Evolutionary conservation across 2,329 filamentous ascomycete species (phyloP).

Genomic region (Epichloe scottii): DNA sequence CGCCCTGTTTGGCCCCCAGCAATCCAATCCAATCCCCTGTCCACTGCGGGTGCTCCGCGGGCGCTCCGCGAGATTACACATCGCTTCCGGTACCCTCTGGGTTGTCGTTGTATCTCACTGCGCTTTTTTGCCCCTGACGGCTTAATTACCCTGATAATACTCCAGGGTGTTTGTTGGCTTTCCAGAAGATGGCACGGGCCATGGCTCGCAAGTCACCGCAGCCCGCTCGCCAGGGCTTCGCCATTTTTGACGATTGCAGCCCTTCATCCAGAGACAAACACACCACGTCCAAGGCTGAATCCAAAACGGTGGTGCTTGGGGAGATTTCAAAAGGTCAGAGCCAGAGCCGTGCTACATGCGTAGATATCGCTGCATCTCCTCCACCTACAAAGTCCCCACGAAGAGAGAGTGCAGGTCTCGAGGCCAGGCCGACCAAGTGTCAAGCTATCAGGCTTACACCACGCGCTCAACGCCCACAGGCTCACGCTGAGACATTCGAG

Average conservation of each 20-base stretch:
- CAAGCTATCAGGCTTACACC: constrained; percentile 10
- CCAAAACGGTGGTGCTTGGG: constrained; percentile 1
- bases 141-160: not conserved
- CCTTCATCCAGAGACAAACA: not conserved
- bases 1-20: not conserved
- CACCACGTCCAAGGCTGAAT: not conserved
- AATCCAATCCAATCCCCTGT: not conserved
- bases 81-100: constrained; percentile 1
- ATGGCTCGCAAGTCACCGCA: constrained; percentile 1
- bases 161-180: not conserved
- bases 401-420: constrained; percentile 1
- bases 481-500: constrained; percentile 21
- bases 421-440: constrained; percentile 7
- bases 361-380: not conserved
- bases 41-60: not conserved
- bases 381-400: constrained; percentile 1
- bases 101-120: not conserved
- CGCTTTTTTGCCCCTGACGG: not conserved
- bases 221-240: not conserved
- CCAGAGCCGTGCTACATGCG: not conserved
- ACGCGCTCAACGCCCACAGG: constrained; percentile 17
- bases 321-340: constrained; percentile 4
- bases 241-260: constrained; percentile 3
- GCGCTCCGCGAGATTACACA: constrained; percentile 5
- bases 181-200: not conserved